A percentile compares a stretch with the other conserved stretches of the same genome.
Evolutionary conservation across 169 alveolate species (phyloP).

Genomic region (Cryptosporidium felis): DNA sequence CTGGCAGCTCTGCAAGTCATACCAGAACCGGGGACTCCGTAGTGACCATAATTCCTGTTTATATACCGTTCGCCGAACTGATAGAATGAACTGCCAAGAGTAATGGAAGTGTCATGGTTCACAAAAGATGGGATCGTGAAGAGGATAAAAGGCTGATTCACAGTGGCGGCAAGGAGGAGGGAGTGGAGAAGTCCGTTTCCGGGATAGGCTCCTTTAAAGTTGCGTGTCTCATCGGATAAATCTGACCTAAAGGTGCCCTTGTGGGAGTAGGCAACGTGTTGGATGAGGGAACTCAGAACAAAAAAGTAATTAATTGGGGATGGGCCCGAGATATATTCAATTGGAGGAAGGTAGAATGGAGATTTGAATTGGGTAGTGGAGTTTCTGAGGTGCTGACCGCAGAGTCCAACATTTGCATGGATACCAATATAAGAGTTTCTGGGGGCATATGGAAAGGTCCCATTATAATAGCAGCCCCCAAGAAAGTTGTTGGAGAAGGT

Average conservation of each 20-base stretch:
- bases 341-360: constrained; percentile 61
- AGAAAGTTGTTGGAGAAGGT: constrained; percentile 51
- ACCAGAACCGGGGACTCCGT: constrained; percentile 49
- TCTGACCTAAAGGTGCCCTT: constrained; percentile 53
- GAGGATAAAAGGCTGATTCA: constrained; percentile 30
- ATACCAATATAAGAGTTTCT: neutral
- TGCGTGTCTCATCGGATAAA: constrained; percentile 18
- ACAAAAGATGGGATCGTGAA: constrained; percentile 25
- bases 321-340: constrained; percentile 50
- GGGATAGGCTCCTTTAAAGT: constrained; percentile 4
- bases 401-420: constrained; percentile 35
- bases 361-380: constrained; percentile 56
- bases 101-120: constrained; percentile 20
- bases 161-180: constrained; percentile 29
- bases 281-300: constrained; percentile 16
- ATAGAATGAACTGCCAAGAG: constrained; percentile 42
- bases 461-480: constrained; percentile 68
- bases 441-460: constrained; percentile 57
- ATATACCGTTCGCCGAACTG: constrained; percentile 40
- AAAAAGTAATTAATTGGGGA: constrained; percentile 52
- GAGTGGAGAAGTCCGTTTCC: constrained; percentile 63
- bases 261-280: constrained; percentile 25
- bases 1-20: constrained; percentile 69
- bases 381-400: constrained; percentile 38
- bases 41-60: constrained; percentile 47